phyloP scores from a whole-genome alignment of 441 rosid genomes.

The Gossypium schwendimanii region DNA sequence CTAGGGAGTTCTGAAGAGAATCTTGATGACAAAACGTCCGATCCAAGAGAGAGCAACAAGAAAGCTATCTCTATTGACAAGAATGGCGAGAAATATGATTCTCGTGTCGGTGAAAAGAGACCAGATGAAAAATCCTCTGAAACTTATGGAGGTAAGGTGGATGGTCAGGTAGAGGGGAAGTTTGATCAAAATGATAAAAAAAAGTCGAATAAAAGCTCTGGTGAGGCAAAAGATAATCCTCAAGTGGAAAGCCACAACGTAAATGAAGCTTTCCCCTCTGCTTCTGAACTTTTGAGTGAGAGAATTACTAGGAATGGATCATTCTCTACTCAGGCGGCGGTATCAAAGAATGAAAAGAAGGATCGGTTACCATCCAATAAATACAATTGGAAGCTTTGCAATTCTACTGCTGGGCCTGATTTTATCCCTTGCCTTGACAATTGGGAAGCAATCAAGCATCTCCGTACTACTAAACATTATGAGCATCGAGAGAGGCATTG shows the following conservation, averaged over 20 bases:
- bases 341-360: conserved; percentile 82
- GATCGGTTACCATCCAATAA: conserved; percentile 43
- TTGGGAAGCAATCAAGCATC: conserved; percentile 63
- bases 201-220: conserved; percentile 29
- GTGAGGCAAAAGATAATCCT: conserved; percentile 31
- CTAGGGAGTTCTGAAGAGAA: conserved; percentile 37
- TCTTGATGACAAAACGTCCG: conserved; percentile 34
- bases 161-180: conserved; percentile 19
- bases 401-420: conserved; percentile 81
- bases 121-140: conserved; percentile 26
- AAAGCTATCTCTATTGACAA: background rate
- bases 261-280: conserved; percentile 61
- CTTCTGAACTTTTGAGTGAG: conserved; percentile 77
- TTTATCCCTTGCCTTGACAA: conserved; percentile 96
- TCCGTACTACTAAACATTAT: conserved; percentile 71
- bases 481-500: conserved; percentile 98
- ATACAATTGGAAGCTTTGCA: conserved; percentile 73
- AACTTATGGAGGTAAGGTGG: conserved; percentile 10
- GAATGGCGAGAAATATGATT: conserved; percentile 24
- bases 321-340: conserved; percentile 79
- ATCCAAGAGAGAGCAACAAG: conserved; percentile 23
- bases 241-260: conserved; percentile 40
- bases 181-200: conserved; percentile 25
- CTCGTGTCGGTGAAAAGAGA: conserved; percentile 30
- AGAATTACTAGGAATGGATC: conserved; percentile 57